Base-by-base conservation (phyloP, 208 protist genomes). In the Leptomonas pyrrhocoris region DNA sequence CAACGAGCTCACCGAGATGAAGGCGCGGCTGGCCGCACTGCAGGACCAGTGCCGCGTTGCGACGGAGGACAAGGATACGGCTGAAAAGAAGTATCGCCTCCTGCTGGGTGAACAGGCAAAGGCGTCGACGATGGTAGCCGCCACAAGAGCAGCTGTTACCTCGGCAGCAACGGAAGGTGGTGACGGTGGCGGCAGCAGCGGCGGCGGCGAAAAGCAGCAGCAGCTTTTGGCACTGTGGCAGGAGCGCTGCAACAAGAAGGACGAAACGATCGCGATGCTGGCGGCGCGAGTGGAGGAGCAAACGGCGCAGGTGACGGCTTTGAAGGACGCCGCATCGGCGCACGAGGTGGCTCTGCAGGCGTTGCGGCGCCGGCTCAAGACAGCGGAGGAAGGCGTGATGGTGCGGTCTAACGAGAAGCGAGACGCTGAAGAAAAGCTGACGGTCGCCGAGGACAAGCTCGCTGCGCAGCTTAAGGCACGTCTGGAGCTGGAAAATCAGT, bases 381-480 rank as follows among this genome's bases (percentile, higher is more conserved):
- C 77, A 13, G 77, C 74, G 13, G 83, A 91, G 40, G 83, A 89
- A 63, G 74, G 74, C 13, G 43, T 92, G 13, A 79, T 88, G 43
- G 62, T 68, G 27, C 77, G 80, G 73, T 63, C 80, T 45, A 66
- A 77, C 6, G 86, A 94, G 67, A 68, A 77, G 40, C 80, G 80
- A 2, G 84, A 83, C 31, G 74, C 83, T 2, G 54, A 83, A 56
- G 73, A 89, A 54, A 76, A 86, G 58, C 73, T 93, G 31, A 46
- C 74, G 19, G 70, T 90, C 2, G 65, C 65, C 19, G 80, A 93
- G 67, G 86, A 93, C 57, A 86, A 82, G 65, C 76, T 92, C 9
- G 57, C 66, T 11, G 55, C 58, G 59, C 77, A 87, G 73, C 70
- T 78, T 42, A 80, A 82, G 56, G 71, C 74, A 11, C 75, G 77